These are phyloP conservation scores for Fomitopsis pinicola DNA, from an alignment of 1,284 basidiomycete species.

Conservation along the genomic window DNA sequence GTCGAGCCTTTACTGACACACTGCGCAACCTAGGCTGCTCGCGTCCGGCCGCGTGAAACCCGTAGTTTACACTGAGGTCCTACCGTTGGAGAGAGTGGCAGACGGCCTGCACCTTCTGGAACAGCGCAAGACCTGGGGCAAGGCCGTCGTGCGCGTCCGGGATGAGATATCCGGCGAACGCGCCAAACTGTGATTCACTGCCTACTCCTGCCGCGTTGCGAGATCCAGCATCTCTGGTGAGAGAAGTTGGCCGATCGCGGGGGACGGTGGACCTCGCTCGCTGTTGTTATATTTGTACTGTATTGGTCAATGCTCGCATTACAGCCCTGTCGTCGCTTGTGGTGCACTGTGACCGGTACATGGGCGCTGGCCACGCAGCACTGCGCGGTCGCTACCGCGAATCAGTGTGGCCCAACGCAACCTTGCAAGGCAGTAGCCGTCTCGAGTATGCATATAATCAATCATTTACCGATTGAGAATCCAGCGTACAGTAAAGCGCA, in stretches of 20 bases:
- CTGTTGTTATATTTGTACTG: neutral
- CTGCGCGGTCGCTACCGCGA: too few species aligned
- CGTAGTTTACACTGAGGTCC: constrained; percentile 70
- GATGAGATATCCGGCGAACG: constrained; percentile 30
- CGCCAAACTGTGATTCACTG: constrained; percentile 28
- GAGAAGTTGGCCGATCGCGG: too few species aligned
- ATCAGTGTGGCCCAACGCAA: too few species aligned
- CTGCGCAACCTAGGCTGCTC: constrained; percentile 52
- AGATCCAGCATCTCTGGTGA: neutral
- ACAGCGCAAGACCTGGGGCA: constrained; percentile 89
- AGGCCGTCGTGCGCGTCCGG: constrained; percentile 71
- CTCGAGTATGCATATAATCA: neutral
- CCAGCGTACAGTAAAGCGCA: neutral
- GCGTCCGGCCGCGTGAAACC: constrained; percentile 65
- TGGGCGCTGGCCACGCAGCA: too few species aligned
- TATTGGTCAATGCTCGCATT: too few species aligned
- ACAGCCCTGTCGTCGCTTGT: too few species aligned
- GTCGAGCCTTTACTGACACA: constrained; percentile 1
- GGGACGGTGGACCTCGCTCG: too few species aligned
- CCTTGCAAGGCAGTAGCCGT: too few species aligned
- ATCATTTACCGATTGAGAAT: neutral
- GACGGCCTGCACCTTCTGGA: constrained; percentile 75
- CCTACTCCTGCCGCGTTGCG: neutral
- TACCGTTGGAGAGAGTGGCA: constrained; percentile 52
- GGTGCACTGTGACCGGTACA: too few species aligned